Percentiles rank a stretch among this genome's conserved stretches.
Conservation (phyloP, 2,329 filamentous ascomycete genomes). For the Dactylonectria macrodidyma region DNA sequence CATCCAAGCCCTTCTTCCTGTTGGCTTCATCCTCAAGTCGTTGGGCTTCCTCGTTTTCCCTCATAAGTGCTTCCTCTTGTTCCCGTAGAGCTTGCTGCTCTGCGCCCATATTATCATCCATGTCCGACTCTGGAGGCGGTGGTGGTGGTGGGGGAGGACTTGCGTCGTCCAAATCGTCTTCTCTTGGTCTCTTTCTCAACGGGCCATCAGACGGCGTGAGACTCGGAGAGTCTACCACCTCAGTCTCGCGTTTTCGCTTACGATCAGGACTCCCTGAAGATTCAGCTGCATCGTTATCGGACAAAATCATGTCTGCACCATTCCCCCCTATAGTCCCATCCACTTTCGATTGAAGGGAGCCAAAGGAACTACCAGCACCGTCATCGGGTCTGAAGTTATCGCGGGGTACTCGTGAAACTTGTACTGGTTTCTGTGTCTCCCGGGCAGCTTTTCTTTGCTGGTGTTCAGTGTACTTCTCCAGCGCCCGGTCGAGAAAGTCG, state of each 20-base stretch:
- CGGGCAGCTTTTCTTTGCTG: slow-evolving; percentile 74
- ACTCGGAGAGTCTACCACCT: slow-evolving; percentile 57
- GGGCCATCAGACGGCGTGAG: slow-evolving; percentile 70
- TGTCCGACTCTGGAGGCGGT: slow-evolving; percentile 59
- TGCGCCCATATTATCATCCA: slow-evolving; percentile 55
- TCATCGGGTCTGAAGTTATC: slow-evolving; percentile 23
- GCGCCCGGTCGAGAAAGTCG: slow-evolving; percentile 89
- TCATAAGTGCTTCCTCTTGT: slow-evolving; percentile 65
- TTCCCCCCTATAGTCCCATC: slow-evolving; percentile 40
- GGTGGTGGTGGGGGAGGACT: slow-evolving; percentile 65
- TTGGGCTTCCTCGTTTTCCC: slow-evolving; percentile 70
- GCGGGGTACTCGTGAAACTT: slow-evolving; percentile 26
- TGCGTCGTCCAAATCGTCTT: slow-evolving; percentile 58
- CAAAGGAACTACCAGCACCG: slow-evolving; percentile 36
- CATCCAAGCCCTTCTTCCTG: slow-evolving; percentile 47
- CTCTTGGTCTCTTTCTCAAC: slow-evolving; percentile 67
- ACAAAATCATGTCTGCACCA: slow-evolving; percentile 56
- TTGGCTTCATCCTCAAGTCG: slow-evolving; percentile 65
- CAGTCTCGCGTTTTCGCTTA: slow-evolving; percentile 75
- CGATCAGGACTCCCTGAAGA: slow-evolving; percentile 66
- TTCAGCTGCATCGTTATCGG: slow-evolving; percentile 61
- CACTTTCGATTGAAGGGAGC: slow-evolving; percentile 37
- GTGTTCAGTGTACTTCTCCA: slow-evolving; percentile 79
- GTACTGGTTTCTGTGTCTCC: slow-evolving; percentile 46
- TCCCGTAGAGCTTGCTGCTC: slow-evolving; percentile 63